Conservation (phyloP, 345 rosid genomes). For the Salix dunnii region DNA sequence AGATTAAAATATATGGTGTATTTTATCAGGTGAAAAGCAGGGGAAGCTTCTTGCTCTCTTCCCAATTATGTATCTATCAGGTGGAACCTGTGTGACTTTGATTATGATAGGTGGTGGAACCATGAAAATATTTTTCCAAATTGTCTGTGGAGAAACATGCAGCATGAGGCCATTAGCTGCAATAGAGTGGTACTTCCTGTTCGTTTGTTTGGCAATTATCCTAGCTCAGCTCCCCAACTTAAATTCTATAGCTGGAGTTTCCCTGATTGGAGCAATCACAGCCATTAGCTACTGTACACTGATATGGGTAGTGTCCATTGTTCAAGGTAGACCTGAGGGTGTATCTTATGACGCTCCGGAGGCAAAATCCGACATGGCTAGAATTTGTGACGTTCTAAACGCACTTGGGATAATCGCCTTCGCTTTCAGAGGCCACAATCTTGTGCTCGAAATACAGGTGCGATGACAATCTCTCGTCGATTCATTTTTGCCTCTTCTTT, state of each 20-base stretch:
- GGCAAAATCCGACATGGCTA: constrained; percentile 20
- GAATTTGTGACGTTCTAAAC: constrained; percentile 29
- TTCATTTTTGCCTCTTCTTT: neutral
- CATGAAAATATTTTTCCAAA: constrained; percentile 41
- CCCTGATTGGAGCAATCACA: constrained; percentile 53
- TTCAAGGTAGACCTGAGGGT: constrained; percentile 18
- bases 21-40: constrained; percentile 41
- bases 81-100: constrained; percentile 52
- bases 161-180: constrained; percentile 21
- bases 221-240: constrained; percentile 62
- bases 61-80: constrained; percentile 59
- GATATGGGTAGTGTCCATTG: constrained; percentile 41
- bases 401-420: constrained; percentile 54
- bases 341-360: constrained; percentile 32
- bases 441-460: constrained; percentile 64
- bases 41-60: constrained; percentile 52
- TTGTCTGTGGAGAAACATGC: constrained; percentile 33
- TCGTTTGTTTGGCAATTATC: constrained; percentile 38
- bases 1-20: neutral
- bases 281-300: constrained; percentile 52
- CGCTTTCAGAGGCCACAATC: constrained; percentile 66
- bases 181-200: constrained; percentile 46
- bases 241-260: constrained; percentile 60
- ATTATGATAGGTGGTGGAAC: constrained; percentile 55
- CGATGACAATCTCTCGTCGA: neutral